Evolutionary conservation across 2,329 filamentous ascomycete species (phyloP).

Genomic region (Cordyceps farinosa): DNA sequence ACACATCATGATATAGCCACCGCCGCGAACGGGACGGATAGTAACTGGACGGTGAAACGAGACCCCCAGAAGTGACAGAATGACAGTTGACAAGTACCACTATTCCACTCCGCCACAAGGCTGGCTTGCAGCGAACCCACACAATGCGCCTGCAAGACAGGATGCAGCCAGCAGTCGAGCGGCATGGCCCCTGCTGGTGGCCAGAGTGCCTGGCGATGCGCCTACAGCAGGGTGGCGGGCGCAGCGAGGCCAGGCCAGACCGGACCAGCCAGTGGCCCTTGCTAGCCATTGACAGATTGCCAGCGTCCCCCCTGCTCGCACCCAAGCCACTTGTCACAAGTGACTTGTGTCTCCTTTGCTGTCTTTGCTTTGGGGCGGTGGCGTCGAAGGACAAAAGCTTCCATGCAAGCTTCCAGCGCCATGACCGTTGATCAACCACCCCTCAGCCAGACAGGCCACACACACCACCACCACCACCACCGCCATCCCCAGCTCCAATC

Average conservation of each 20-base stretch:
- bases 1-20: slow-evolving; percentile 4
- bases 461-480: slow-evolving; percentile 1
- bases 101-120: slow-evolving; percentile 15
- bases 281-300: not conserved
- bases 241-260: not conserved
- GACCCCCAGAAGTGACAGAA: not conserved
- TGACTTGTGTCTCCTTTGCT: slow-evolving; percentile 1
- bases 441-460: not conserved
- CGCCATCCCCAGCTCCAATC: not conserved
- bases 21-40: not conserved
- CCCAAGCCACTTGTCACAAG: slow-evolving; percentile 1
- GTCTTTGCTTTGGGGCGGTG: not conserved
- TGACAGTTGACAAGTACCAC: not conserved
- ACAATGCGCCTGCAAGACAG: not conserved
- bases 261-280: not conserved
- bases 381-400: slow-evolving; percentile 14
- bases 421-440: not conserved
- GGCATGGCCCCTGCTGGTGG: not conserved
- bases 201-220: slow-evolving; percentile 16
- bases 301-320: not conserved
- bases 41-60: not conserved
- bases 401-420: slow-evolving; percentile 14
- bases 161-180: not conserved
- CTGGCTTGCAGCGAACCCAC: slow-evolving; percentile 9
- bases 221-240: not conserved